phyloP scores from a whole-genome alignment of 1,284 basidiomycete genomes.

The Fomitopsis pinicola region DNA sequence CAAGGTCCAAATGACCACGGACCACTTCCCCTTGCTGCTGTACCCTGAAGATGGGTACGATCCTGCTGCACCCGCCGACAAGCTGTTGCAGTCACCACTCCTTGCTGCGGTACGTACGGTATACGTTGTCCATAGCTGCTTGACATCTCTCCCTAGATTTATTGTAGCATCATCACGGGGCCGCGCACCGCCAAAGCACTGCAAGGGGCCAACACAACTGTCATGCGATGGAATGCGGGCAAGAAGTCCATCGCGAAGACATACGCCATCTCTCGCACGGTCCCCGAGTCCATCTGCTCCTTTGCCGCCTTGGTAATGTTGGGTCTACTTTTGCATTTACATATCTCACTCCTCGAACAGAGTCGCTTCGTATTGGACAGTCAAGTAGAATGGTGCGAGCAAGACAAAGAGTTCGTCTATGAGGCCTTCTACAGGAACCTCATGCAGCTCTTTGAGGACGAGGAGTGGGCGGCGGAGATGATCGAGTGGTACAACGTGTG shows the following conservation, averaged over 20 bases:
- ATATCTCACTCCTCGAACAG: background rate
- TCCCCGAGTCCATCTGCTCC: background rate
- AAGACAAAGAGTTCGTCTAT: background rate
- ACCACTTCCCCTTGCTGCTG: background rate
- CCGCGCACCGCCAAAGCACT: background rate
- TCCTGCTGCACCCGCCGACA: background rate
- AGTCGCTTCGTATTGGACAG: background rate
- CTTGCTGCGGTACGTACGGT: background rate
- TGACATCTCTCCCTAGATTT: background rate
- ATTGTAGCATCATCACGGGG: background rate
- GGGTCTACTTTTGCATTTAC: no score
- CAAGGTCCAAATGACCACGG: background rate
- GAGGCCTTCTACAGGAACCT: background rate
- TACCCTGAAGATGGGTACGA: background rate
- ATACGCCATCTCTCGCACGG: background rate
- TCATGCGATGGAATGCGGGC: background rate
- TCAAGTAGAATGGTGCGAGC: background rate
- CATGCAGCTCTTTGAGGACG: background rate
- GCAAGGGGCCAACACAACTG: background rate
- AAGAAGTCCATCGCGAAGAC: background rate
- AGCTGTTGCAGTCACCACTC: background rate
- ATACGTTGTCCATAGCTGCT: no score
- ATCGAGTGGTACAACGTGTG: background rate
- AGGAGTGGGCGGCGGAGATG: background rate
- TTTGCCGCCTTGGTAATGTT: background rate